phyloP scores from a whole-genome alignment of 805 yeast species.

The Torulaspora quercuum region DNA sequence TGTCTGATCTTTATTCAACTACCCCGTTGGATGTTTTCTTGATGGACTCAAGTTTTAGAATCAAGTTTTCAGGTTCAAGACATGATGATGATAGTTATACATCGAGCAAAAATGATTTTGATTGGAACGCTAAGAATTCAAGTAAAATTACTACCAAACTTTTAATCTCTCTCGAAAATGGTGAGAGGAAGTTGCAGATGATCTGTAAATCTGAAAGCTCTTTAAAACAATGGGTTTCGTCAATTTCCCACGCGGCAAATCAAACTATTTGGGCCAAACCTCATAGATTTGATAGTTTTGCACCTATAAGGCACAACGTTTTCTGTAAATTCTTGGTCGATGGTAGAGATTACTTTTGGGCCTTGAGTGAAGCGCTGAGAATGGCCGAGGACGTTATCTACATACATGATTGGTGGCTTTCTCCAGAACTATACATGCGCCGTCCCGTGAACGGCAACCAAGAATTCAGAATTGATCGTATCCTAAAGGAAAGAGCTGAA shows the following conservation, averaged over 20 bases:
- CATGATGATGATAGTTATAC: constrained; percentile 33
- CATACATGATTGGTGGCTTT: constrained; percentile 98
- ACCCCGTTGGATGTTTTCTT: constrained; percentile 87
- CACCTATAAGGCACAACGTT: constrained; percentile 81
- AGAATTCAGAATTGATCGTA: constrained; percentile 85
- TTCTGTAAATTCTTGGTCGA: constrained; percentile 97
- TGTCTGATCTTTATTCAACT: constrained; percentile 80
- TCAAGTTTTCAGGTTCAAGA: constrained; percentile 43
- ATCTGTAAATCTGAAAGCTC: constrained; percentile 64
- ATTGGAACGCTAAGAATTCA: constrained; percentile 25
- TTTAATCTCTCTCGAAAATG: constrained; percentile 59
- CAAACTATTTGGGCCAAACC: constrained; percentile 67
- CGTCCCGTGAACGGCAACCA: constrained; percentile 96
- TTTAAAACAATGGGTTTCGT: constrained; percentile 69
- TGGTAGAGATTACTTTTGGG: constrained; percentile 95
- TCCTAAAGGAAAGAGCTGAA: constrained; percentile 83
- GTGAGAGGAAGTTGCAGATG: constrained; percentile 73
- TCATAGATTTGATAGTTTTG: constrained; percentile 84
- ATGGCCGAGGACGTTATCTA: constrained; percentile 92
- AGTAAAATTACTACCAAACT: constrained; percentile 51
- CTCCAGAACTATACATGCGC: constrained; percentile 89
- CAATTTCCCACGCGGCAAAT: constrained; percentile 65
- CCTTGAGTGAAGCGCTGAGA: constrained; percentile 84
- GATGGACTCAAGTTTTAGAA: constrained; percentile 72
- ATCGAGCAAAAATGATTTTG: constrained; percentile 28